A percentile compares a stretch with the other conserved stretches of the same genome.
Conservation (phyloP, 805 yeast species). For the Nakazawaea wyomingensis region DNA sequence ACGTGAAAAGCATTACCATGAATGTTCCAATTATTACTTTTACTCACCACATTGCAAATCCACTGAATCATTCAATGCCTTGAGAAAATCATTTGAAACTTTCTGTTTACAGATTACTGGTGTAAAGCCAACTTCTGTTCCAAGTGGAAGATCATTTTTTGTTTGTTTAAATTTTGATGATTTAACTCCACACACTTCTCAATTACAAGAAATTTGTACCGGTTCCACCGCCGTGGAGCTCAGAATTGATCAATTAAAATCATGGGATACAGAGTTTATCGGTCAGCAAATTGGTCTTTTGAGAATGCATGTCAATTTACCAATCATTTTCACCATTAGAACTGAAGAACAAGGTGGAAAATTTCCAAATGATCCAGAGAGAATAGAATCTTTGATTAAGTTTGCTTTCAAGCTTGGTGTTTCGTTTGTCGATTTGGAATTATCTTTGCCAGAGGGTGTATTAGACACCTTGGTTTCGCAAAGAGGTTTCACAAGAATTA, state of each 20-base stretch:
- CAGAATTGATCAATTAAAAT: conserved; percentile 65
- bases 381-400: conserved; percentile 44
- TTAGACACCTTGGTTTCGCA: conserved; percentile 45
- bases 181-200: conserved; percentile 36
- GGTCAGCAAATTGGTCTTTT: conserved; percentile 68
- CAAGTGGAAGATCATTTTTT: conserved; percentile 53
- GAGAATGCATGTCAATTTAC: conserved; percentile 60
- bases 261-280: conserved; percentile 48
- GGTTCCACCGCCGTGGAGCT: conserved; percentile 84
- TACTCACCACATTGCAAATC: conserved; percentile 68
- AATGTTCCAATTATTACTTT: conserved; percentile 73
- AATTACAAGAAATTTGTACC: conserved; percentile 47
- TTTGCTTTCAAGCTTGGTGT: conserved; percentile 75
- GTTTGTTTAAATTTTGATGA: conserved; percentile 70
- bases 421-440: conserved; percentile 75
- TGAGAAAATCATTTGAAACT: conserved; percentile 53
- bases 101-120: conserved; percentile 66
- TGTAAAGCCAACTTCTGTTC: conserved; percentile 29
- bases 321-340: conserved; percentile 78
- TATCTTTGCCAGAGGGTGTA: conserved; percentile 57
- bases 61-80: conserved; percentile 45
- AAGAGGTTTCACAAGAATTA: conserved; percentile 61
- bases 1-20: conserved; percentile 73
- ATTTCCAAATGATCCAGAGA: conserved; percentile 54
- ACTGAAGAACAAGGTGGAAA: conserved; percentile 78